Conservation (phyloP, 1,284 basidiomycete genomes). For the Boletus subluridellus region DNA sequence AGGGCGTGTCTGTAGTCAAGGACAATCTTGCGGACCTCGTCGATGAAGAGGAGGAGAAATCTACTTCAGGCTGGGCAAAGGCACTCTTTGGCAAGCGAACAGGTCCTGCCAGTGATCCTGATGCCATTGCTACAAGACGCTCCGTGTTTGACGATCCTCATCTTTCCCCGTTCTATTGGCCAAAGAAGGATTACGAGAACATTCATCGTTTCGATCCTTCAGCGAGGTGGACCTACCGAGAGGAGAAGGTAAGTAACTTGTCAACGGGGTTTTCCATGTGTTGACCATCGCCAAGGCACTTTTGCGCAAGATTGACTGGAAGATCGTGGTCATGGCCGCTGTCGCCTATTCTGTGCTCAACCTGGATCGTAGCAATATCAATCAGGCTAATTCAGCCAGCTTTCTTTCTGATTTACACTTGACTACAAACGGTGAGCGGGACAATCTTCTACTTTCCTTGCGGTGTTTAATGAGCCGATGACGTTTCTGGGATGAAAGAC, state of each 20-base stretch:
- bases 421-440: constrained; percentile 48
- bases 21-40: neutral
- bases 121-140: constrained; percentile 32
- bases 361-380: constrained; percentile 49
- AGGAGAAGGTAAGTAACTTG: constrained; percentile 49
- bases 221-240: constrained; percentile 66
- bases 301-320: constrained; percentile 48
- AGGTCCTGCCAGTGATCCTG: neutral
- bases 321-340: constrained; percentile 47
- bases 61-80: neutral
- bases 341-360: constrained; percentile 46
- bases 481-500: constrained; percentile 35
- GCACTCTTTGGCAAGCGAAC: constrained; percentile 1
- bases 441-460: neutral
- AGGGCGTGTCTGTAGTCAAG: no score
- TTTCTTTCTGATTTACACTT: constrained; percentile 61
- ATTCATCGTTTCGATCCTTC: constrained; percentile 61
- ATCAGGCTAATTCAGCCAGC: constrained; percentile 64
- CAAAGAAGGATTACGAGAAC: constrained; percentile 58
- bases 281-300: constrained; percentile 21
- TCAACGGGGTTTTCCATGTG: neutral
- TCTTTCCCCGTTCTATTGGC: constrained; percentile 51
- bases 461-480: neutral
- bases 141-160: constrained; percentile 58
- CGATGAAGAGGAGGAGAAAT: constrained; percentile 7